Conservation (phyloP, 164 flowering plant genomes). For the Umbilicus rupestris region DNA sequence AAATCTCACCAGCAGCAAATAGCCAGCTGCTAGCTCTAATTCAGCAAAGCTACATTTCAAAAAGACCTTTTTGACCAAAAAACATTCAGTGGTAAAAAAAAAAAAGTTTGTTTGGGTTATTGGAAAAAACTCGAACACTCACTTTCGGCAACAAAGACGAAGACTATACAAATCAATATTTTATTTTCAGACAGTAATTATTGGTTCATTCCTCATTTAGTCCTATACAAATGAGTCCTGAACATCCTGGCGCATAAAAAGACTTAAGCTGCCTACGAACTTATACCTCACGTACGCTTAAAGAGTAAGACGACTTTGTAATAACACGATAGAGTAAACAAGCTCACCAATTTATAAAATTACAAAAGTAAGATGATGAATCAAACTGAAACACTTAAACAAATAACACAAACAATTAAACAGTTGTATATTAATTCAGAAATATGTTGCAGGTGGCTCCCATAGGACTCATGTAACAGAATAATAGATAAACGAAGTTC, state of each 20-base stretch:
- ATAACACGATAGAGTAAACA: background rate
- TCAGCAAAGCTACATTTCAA: no score
- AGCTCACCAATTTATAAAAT: background rate
- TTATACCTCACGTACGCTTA: background rate
- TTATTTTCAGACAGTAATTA: no score
- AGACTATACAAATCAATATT: no score
- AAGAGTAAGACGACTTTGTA: background rate
- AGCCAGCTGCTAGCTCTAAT: background rate
- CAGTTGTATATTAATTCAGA: background rate
- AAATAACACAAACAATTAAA: background rate
- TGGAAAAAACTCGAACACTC: no score
- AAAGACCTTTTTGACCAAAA: background rate
- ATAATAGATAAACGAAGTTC: conserved; percentile 1
- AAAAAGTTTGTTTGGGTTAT: background rate
- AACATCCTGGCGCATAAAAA: background rate
- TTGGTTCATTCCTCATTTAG: background rate
- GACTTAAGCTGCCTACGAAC: no score
- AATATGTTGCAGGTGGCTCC: background rate
- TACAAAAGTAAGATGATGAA: background rate
- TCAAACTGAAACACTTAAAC: background rate
- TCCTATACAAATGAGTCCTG: background rate
- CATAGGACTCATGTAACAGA: background rate
- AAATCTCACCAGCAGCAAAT: no score
- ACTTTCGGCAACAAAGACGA: no score
- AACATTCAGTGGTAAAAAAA: background rate